phyloP scores from a whole-genome alignment of 169 alveolate species.

The Eimeria zaria region DNA sequence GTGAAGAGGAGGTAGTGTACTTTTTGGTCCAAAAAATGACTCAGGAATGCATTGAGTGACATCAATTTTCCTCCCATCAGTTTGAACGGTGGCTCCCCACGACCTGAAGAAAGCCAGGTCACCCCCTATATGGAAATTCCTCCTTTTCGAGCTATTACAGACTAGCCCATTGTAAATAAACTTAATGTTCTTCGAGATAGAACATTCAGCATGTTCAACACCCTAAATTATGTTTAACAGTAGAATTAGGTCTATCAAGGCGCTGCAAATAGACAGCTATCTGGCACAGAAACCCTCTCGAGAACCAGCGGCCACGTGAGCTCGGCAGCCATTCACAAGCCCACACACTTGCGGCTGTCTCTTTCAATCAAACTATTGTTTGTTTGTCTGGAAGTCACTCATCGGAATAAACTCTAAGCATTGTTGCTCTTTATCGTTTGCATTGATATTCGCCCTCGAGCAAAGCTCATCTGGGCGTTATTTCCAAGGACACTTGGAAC shows the following conservation, averaged over 20 bases:
- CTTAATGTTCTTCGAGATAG: no score
- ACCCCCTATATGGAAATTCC: background rate
- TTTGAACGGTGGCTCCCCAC: background rate
- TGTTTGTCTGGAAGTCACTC: background rate
- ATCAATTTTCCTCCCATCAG: background rate
- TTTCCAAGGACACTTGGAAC: background rate
- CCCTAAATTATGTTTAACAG: background rate
- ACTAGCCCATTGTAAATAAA: no score
- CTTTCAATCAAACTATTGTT: background rate
- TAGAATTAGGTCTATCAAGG: background rate
- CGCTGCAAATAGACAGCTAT: constrained; percentile 1
- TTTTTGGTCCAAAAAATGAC: constrained; percentile 80
- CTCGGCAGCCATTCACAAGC: background rate
- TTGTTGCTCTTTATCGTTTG: background rate
- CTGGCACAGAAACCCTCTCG: background rate
- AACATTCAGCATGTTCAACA: no score
- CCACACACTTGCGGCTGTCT: background rate
- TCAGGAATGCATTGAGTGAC: background rate
- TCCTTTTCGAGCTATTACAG: background rate
- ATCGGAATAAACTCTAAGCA: background rate
- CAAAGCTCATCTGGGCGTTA: background rate
- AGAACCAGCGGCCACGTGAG: constrained; percentile 20
- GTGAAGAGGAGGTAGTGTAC: constrained; percentile 80
- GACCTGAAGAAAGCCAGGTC: background rate
- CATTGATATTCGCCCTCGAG: background rate